Percentiles rank a stretch among this genome's conserved stretches.
Conservation (phyloP, 2,329 filamentous ascomycete genomes). For the Knufia petricola region DNA sequence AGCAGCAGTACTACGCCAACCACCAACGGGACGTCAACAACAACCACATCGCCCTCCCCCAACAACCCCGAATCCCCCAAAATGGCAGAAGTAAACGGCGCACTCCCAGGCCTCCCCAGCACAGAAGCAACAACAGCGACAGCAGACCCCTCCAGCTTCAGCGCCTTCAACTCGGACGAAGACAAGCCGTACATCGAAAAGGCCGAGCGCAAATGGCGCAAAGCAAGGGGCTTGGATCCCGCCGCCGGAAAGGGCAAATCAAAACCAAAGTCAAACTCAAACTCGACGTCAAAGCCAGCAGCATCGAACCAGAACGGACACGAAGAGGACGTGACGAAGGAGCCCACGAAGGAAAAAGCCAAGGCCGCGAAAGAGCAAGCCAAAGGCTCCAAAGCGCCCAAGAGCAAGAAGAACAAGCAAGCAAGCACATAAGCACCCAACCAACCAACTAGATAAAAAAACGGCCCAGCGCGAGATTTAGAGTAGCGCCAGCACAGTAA, state of each 20-base stretch:
- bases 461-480: too few relatives aligned
- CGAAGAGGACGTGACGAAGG: conserved; percentile 29
- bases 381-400: too few relatives aligned
- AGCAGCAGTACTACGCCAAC: conserved; percentile 47
- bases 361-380: background rate
- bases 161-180: conserved; percentile 64
- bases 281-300: background rate
- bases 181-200: conserved; percentile 63
- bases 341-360: conserved; percentile 19
- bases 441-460: too few relatives aligned
- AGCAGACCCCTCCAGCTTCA: too few relatives aligned
- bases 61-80: too few relatives aligned
- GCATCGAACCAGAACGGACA: too few relatives aligned
- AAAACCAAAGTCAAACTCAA: background rate
- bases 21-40: conserved; percentile 31
- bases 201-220: conserved; percentile 63
- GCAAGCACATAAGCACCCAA: too few relatives aligned
- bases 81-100: conserved; percentile 12
- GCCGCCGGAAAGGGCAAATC: conserved; percentile 23
- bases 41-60: too few relatives aligned
- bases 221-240: conserved; percentile 64
- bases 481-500: too few relatives aligned
- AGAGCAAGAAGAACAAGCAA: too few relatives aligned
- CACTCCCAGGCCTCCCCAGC: background rate
- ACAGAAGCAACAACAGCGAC: too few relatives aligned